Percentiles rank a stretch among this genome's conserved stretches.
These are phyloP conservation scores for Solanum sejunctum DNA, from an alignment of 257 asterid genomes.

Conservation along the genomic window DNA sequence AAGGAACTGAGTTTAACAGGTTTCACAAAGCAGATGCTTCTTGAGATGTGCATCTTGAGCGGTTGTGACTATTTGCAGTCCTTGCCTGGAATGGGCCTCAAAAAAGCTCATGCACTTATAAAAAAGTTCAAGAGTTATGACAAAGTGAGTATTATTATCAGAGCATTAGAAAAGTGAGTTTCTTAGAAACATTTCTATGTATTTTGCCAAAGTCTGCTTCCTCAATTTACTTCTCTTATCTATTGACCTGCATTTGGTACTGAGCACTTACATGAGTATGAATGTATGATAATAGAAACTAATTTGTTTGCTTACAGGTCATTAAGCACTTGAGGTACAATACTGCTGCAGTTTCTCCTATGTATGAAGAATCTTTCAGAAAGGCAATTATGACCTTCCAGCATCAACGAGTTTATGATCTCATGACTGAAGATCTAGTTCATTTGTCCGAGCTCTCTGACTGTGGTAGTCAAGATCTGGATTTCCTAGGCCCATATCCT, in stretches of 20 bases:
- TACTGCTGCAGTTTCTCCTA: conserved; percentile 45
- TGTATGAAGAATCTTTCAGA: conserved; percentile 75
- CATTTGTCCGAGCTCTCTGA: conserved; percentile 50
- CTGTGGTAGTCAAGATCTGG: conserved; percentile 32
- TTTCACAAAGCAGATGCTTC: conserved; percentile 76
- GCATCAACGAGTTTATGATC: conserved; percentile 89
- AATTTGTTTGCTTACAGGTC: conserved; percentile 35
- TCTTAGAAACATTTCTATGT: neutral
- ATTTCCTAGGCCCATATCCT: conserved; percentile 98
- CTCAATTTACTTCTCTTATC: neutral
- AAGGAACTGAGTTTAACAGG: conserved; percentile 64
- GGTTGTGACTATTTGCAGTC: conserved; percentile 95
- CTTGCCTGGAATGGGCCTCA: conserved; percentile 94
- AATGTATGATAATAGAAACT: neutral
- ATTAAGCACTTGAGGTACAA: conserved; percentile 79
- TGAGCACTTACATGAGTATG: neutral
- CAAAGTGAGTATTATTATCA: conserved; percentile 34
- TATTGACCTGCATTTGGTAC: neutral
- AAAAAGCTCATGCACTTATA: conserved; percentile 71
- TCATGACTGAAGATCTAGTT: conserved; percentile 40
- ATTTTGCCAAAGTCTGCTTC: neutral
- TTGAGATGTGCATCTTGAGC: conserved; percentile 96
- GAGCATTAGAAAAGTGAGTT: neutral
- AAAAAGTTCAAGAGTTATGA: conserved; percentile 62
- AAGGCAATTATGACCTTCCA: conserved; percentile 75